phyloP scores from a whole-genome alignment of 2,329 filamentous ascomycete genomes.

The Alternaria sp. region DNA sequence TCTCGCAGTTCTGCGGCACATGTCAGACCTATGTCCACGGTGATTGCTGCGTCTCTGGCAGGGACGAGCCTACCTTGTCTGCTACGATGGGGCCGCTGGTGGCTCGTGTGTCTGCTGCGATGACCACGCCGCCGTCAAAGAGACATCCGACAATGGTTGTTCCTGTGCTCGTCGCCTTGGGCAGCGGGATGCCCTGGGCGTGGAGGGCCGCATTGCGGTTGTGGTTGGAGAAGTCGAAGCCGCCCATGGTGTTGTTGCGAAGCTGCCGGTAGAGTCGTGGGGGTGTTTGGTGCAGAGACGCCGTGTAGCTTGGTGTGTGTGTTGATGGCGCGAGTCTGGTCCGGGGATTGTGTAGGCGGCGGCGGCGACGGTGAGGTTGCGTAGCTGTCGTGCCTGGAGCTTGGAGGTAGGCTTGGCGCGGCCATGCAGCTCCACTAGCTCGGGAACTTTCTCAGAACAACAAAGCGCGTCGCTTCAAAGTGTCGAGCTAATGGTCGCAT shows the following conservation, averaged over 20 bases:
- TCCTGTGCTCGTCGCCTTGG: constrained; percentile 97
- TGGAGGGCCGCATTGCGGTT: constrained; percentile 98
- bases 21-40: constrained; percentile 19
- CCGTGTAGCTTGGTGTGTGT: neutral
- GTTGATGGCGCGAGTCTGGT: neutral
- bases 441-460: constrained; percentile 26
- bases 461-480: constrained; percentile 22
- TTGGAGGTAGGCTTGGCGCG: constrained; percentile 21
- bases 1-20: constrained; percentile 85
- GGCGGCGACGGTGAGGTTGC: constrained; percentile 26
- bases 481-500: constrained; percentile 20
- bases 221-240: constrained; percentile 92
- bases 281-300: neutral
- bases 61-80: constrained; percentile 74
- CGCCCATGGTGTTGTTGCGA: constrained; percentile 71
- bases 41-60: constrained; percentile 1
- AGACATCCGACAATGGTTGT: constrained; percentile 99
- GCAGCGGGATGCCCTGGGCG: constrained; percentile 89
- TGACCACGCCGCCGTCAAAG: constrained; percentile 96
- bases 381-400: constrained; percentile 40
- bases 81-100: constrained; percentile 98
- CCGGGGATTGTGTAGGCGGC: constrained; percentile 2
- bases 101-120: constrained; percentile 97
- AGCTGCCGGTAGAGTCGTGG: neutral
- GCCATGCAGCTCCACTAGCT: constrained; percentile 15